These are phyloP conservation scores for Candida jianshihensis DNA, from an alignment of 805 yeast species.

Conservation along the genomic window DNA sequence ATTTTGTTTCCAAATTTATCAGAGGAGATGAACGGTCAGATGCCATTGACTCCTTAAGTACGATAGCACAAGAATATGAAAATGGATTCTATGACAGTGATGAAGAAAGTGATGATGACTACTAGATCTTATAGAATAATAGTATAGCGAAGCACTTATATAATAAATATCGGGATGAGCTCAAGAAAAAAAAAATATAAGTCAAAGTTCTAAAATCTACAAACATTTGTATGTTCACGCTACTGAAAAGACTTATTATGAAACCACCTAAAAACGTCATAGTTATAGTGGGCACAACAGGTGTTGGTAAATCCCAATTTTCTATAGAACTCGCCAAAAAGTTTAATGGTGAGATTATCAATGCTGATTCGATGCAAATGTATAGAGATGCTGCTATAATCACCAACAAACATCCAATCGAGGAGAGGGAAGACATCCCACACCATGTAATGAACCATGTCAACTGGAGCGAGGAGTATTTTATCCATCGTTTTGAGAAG, in stretches of 20 bases:
- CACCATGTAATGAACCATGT: constrained; percentile 90
- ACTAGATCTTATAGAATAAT: no score
- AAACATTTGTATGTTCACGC: constrained; percentile 6
- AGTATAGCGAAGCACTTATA: no score
- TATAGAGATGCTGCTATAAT: constrained; percentile 66
- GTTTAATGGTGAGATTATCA: constrained; percentile 82
- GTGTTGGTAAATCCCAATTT: constrained; percentile 90
- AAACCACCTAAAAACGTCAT: constrained; percentile 34
- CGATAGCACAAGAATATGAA: constrained; percentile 39
- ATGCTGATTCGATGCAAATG: constrained; percentile 97
- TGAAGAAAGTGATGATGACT: constrained; percentile 31
- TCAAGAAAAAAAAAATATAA: not conserved
- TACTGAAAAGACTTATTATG: constrained; percentile 9
- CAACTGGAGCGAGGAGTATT: constrained; percentile 73
- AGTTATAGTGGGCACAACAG: constrained; percentile 87
- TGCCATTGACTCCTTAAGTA: constrained; percentile 40
- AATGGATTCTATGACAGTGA: constrained; percentile 41
- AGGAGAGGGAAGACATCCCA: constrained; percentile 63
- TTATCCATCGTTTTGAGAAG: constrained; percentile 65
- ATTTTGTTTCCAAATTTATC: constrained; percentile 24
- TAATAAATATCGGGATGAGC: not conserved
- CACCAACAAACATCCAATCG: constrained; percentile 86
- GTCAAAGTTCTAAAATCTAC: not conserved
- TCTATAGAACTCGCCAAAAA: constrained; percentile 72
- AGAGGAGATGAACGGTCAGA: constrained; percentile 47